Conservation (phyloP, 2,329 filamentous ascomycete genomes). For the Elsinoe batatas region DNA sequence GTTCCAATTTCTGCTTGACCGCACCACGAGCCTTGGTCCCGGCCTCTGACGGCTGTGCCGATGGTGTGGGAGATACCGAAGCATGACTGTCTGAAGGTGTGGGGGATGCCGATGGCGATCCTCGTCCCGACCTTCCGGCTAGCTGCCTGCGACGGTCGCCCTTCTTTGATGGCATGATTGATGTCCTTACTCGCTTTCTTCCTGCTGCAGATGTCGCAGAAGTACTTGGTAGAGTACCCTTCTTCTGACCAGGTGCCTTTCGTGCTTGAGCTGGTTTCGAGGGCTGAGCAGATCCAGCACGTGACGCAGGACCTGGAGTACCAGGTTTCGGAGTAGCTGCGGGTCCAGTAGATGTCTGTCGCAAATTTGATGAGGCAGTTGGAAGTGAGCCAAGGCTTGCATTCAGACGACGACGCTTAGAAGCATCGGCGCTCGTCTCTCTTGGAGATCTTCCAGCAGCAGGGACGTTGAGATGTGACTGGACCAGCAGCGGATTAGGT, state of each 20-base stretch:
- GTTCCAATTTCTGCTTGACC: slow-evolving; percentile 10
- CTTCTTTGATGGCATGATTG: slow-evolving; percentile 16
- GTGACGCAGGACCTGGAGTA: slow-evolving; percentile 37
- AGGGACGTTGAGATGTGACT: slow-evolving; percentile 17
- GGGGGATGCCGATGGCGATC: slow-evolving; percentile 22
- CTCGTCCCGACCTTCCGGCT: slow-evolving; percentile 20
- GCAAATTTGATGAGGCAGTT: slow-evolving; percentile 44
- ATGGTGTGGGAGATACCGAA: slow-evolving; percentile 25
- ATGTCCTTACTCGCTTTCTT: slow-evolving; percentile 16
- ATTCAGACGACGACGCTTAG: slow-evolving; percentile 50
- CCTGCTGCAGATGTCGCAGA: slow-evolving; percentile 20
- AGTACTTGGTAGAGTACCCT: slow-evolving; percentile 40
- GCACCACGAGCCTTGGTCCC: slow-evolving; percentile 15
- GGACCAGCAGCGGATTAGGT: slow-evolving; percentile 16
- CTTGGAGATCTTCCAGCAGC: slow-evolving; percentile 22
- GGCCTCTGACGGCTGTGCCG: slow-evolving; percentile 23
- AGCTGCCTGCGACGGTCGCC: slow-evolving; percentile 28
- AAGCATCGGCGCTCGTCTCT: slow-evolving; percentile 36
- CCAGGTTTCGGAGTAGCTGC: slow-evolving; percentile 52
- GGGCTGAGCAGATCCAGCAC: slow-evolving; percentile 52
- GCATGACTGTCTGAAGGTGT: slow-evolving; percentile 23
- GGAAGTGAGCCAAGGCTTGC: slow-evolving; percentile 40
- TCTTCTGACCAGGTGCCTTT: slow-evolving; percentile 31
- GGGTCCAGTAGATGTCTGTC: slow-evolving; percentile 52
- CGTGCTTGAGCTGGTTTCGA: slow-evolving; percentile 22